These are phyloP conservation scores for Tritrichomonas foetus DNA, from an alignment of 208 protist genomes.

Conservation along the genomic window DNA sequence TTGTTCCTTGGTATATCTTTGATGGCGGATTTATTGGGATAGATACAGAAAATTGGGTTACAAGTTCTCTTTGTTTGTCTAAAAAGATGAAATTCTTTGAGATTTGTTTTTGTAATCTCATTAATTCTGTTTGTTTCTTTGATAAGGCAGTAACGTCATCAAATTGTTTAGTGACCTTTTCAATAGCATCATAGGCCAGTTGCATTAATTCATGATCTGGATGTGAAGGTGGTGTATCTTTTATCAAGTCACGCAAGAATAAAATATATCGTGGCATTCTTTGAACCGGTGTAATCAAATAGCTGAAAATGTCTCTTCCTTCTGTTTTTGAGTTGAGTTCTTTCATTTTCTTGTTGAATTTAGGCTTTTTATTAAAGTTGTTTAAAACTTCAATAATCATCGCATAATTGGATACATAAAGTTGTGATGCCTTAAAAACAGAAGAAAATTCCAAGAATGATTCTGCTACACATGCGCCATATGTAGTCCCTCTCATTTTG, in stretches of 20 bases:
- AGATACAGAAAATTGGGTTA: background rate
- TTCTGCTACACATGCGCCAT: background rate
- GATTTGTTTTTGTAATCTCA: background rate
- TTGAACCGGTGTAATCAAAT: background rate
- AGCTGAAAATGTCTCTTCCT: background rate
- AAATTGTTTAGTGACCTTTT: background rate
- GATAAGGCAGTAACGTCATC: background rate
- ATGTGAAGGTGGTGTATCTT: background rate
- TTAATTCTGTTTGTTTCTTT: background rate
- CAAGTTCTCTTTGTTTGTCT: background rate
- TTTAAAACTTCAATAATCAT: background rate
- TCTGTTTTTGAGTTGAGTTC: background rate
- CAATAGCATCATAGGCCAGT: background rate
- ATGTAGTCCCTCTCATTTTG: background rate
- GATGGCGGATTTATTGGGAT: background rate
- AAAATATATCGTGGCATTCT: too few relatives aligned
- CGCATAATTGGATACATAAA: background rate
- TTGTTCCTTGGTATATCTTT: background rate
- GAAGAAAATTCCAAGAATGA: background rate
- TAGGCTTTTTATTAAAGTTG: background rate
- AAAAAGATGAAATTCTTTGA: background rate
- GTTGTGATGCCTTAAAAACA: background rate
- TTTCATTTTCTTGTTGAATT: background rate
- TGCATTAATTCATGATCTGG: background rate
- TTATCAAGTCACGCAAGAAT: background rate